Evolutionary conservation across 257 asterid genomes (phyloP).

Genomic region (Salvia splendens): DNA sequence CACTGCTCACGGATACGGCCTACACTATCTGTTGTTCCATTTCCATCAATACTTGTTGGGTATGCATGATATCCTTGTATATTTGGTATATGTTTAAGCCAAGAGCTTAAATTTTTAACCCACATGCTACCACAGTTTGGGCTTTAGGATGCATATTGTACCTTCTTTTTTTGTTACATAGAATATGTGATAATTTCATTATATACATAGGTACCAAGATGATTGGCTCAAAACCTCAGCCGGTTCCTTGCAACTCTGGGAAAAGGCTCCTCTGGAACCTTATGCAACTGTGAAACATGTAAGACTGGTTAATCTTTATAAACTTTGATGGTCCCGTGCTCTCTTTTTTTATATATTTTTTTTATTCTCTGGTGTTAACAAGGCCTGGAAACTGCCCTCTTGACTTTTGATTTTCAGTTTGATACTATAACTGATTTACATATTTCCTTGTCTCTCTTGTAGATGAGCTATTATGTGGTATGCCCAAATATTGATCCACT

Average conservation of each 20-base stretch:
- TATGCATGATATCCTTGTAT: slow-evolving; percentile 41
- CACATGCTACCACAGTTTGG: slow-evolving; percentile 18
- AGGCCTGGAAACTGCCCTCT: slow-evolving; percentile 29
- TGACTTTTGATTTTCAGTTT: slow-evolving; percentile 20
- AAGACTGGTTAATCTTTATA: slow-evolving; percentile 33
- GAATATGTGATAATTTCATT: slow-evolving; percentile 33
- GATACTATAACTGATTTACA: slow-evolving; percentile 21
- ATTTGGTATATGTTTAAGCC: slow-evolving; percentile 20
- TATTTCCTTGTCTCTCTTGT: slow-evolving; percentile 37
- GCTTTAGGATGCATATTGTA: slow-evolving; percentile 10
- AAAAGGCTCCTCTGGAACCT: slow-evolving; percentile 99
- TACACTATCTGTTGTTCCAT: slow-evolving; percentile 83
- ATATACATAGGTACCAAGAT: slow-evolving; percentile 79
- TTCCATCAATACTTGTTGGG: slow-evolving; percentile 98
- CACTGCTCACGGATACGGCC: slow-evolving; percentile 67
- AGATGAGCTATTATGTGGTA: slow-evolving; percentile 93
- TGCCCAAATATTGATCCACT: slow-evolving; percentile 98
- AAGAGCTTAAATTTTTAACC: neutral
- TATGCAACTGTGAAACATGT: slow-evolving; percentile 92
- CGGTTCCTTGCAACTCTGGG: slow-evolving; percentile 87
- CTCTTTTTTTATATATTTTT: neutral
- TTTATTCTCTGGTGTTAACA: slow-evolving; percentile 15
- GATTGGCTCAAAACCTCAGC: slow-evolving; percentile 98
- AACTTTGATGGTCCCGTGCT: slow-evolving; percentile 19
- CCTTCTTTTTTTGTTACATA: slow-evolving; percentile 18